phyloP scores from a whole-genome alignment of 345 rosid genomes.

The Carallia brachiata region DNA sequence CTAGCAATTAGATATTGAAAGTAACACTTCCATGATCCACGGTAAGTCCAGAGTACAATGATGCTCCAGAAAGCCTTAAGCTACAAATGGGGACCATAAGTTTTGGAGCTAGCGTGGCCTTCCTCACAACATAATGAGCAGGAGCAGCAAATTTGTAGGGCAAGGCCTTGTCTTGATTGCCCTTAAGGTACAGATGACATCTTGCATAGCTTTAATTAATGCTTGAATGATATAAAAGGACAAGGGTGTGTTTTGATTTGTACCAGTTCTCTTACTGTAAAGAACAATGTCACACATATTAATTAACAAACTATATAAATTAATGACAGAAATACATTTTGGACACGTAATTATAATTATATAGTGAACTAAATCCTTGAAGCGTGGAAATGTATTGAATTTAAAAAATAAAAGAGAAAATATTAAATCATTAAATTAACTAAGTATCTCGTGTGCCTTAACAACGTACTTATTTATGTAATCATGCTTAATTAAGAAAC shows the following conservation, averaged over 20 bases:
- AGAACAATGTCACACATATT: too few relatives aligned
- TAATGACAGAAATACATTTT: too few relatives aligned
- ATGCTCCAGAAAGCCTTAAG: conserved; percentile 38
- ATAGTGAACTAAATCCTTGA: too few relatives aligned
- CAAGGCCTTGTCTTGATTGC: conserved; percentile 32
- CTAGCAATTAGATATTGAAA: conserved; percentile 55
- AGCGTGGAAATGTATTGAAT: too few relatives aligned
- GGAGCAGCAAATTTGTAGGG: conserved; percentile 36
- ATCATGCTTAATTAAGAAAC: too few relatives aligned
- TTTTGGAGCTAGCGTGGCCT: conserved; percentile 14
- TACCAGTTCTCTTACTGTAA: too few relatives aligned
- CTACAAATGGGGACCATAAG: conserved; percentile 54
- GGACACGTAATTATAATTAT: too few relatives aligned
- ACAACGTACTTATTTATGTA: too few relatives aligned
- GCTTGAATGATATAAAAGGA: conserved; percentile 30
- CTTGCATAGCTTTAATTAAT: conserved; percentile 29
- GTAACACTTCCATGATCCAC: conserved; percentile 73
- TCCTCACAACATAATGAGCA: conserved; percentile 23
- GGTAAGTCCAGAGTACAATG: conserved; percentile 53
- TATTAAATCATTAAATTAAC: too few relatives aligned
- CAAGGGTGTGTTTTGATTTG: conserved; percentile 2
- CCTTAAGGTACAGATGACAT: conserved; percentile 33
- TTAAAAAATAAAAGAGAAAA: too few relatives aligned
- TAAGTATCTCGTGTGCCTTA: too few relatives aligned
- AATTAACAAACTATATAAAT: too few relatives aligned